These are phyloP conservation scores for Phytopythium cucurbitacearum DNA, from an alignment of 352 stramenopile species.

Conservation along the genomic window DNA sequence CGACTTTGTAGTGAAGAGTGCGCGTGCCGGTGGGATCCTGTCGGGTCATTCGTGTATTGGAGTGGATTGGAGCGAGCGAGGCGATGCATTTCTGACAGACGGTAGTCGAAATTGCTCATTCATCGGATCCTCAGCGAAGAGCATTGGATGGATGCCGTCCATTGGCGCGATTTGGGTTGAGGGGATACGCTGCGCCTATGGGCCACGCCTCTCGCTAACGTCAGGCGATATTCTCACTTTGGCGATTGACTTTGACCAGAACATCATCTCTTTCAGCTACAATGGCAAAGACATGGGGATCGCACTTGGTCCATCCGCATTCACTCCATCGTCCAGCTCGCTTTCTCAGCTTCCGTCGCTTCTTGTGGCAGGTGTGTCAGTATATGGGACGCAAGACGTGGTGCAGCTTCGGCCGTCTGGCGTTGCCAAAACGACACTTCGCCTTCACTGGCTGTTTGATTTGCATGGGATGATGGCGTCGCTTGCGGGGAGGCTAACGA, in stretches of 20 bases:
- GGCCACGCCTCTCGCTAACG: constrained; percentile 30
- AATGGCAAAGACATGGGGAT: constrained; percentile 61
- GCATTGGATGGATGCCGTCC: constrained; percentile 83
- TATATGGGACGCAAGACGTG: constrained; percentile 71
- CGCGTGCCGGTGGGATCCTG: constrained; percentile 45
- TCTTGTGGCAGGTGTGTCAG: constrained; percentile 50
- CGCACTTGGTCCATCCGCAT: constrained; percentile 40
- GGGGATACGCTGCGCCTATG: constrained; percentile 52
- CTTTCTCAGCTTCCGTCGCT: constrained; percentile 32
- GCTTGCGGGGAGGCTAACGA: constrained; percentile 57
- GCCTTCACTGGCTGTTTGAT: constrained; percentile 81
- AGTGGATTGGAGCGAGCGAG: constrained; percentile 42
- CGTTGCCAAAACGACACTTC: constrained; percentile 71
- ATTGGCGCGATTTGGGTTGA: constrained; percentile 72
- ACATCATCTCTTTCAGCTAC: constrained; percentile 66
- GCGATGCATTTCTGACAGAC: constrained; percentile 3
- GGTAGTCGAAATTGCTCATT: constrained; percentile 31
- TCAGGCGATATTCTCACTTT: constrained; percentile 74
- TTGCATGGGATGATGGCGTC: constrained; percentile 73
- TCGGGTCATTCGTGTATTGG: constrained; percentile 78
- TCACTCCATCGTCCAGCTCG: constrained; percentile 24
- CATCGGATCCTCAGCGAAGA: constrained; percentile 40
- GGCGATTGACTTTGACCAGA: constrained; percentile 67
- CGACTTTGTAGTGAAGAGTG: constrained; percentile 79
- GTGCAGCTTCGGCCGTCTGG: constrained; percentile 68